These are phyloP conservation scores for Agaricus subrufescens DNA, from an alignment of 768 basidiomycete species.

Conservation along the genomic window DNA sequence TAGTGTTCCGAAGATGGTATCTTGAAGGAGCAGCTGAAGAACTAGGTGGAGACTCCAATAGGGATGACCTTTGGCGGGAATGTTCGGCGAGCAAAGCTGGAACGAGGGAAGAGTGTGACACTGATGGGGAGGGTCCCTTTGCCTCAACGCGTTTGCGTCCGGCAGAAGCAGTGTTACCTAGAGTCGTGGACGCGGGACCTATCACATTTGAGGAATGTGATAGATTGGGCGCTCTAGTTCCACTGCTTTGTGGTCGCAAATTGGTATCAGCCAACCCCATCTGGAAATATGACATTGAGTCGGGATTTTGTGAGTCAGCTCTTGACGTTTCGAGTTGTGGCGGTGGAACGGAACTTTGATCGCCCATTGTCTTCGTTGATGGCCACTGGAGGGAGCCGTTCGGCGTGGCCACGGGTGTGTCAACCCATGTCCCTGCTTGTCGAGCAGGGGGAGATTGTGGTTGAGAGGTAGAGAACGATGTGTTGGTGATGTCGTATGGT, in stretches of 20 bases:
- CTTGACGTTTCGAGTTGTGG: slow-evolving; percentile 28
- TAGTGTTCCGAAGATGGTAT: slow-evolving; percentile 29
- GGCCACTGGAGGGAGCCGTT: slow-evolving; percentile 47
- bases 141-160: not conserved
- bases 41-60: not conserved
- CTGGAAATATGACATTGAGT: slow-evolving; percentile 29
- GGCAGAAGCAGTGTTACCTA: not conserved
- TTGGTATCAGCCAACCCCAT: slow-evolving; percentile 24
- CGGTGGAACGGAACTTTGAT: slow-evolving; percentile 26
- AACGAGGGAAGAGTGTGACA: not conserved
- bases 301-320: slow-evolving; percentile 17
- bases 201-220: not conserved
- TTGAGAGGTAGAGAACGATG: not conserved
- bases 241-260: not conserved
- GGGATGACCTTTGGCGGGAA: not conserved
- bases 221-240: not conserved
- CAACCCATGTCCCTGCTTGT: slow-evolving; percentile 39
- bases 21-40: slow-evolving; percentile 16
- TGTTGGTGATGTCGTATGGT: not conserved
- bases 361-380: slow-evolving; percentile 13
- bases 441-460: slow-evolving; percentile 26
- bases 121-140: not conserved
- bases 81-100: slow-evolving; percentile 5
- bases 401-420: slow-evolving; percentile 51
- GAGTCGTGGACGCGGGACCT: not conserved